Percentiles rank a stretch among this genome's conserved stretches.
Evolutionary conservation across 129 eudicot genomes (phyloP).

Genomic region (carrot (Daucus carota)): DNA sequence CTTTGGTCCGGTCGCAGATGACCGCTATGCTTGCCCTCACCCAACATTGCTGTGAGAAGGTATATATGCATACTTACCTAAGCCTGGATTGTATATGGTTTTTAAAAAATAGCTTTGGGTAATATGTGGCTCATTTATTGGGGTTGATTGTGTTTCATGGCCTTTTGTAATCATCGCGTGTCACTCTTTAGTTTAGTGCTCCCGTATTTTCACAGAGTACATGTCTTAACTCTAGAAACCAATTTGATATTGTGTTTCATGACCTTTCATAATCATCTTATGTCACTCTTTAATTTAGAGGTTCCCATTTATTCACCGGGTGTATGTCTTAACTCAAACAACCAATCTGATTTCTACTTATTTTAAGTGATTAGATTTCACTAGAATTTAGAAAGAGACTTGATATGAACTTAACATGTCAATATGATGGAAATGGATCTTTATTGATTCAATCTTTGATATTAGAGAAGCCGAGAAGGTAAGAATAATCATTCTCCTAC

Average conservation of each 20-base stretch:
- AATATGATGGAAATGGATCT: not conserved
- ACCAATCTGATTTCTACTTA: not conserved
- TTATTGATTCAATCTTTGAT: not conserved
- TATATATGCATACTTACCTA: slow-evolving; percentile 8
- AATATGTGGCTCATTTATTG: not conserved
- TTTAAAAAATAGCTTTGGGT: not conserved
- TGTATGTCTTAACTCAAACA: too few relatives aligned
- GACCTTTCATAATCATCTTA: not conserved
- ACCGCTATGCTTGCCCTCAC: slow-evolving; percentile 92
- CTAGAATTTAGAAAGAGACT: not conserved
- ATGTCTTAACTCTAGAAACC: too few relatives aligned
- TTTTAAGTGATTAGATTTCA: not conserved
- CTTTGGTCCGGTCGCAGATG: slow-evolving; percentile 77
- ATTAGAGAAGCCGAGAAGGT: not conserved
- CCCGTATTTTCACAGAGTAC: not conserved
- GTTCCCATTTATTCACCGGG: not conserved
- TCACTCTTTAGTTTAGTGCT: not conserved
- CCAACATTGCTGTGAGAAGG: slow-evolving; percentile 73
- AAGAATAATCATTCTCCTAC: not conserved
- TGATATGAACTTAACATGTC: not conserved
- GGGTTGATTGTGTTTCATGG: not conserved
- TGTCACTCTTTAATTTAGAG: not conserved
- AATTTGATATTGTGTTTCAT: too few relatives aligned
- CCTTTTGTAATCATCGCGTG: not conserved
- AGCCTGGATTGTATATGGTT: not conserved